These are phyloP conservation scores for Iodosphaeria phyllophila DNA, from an alignment of 2,329 filamentous ascomycete genomes.

Conservation along the genomic window DNA sequence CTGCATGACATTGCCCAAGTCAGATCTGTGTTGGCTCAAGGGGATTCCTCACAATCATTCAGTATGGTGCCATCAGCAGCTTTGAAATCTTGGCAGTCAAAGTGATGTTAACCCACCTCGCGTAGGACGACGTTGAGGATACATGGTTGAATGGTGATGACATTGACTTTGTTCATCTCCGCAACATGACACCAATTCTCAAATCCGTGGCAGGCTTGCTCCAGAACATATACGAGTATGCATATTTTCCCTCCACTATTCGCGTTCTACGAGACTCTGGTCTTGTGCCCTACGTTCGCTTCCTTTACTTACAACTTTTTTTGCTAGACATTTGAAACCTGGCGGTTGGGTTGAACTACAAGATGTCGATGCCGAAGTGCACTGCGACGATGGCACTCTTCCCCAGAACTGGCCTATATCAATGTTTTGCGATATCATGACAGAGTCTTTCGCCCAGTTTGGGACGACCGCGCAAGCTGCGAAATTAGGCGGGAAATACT, in stretches of 20 bases:
- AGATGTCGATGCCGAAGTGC: slow-evolving; percentile 21
- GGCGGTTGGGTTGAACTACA: slow-evolving; percentile 27
- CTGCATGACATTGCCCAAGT: too few relatives aligned
- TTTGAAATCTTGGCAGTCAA: not conserved
- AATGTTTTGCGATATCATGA: slow-evolving; percentile 15
- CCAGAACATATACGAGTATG: slow-evolving; percentile 7
- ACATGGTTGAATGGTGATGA: slow-evolving; percentile 23
- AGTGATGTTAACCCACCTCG: slow-evolving; percentile 23
- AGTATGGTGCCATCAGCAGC: too few relatives aligned
- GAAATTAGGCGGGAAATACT: slow-evolving; percentile 17
- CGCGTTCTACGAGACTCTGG: not conserved
- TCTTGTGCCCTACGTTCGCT: too few relatives aligned
- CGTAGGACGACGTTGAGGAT: slow-evolving; percentile 31
- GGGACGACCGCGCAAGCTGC: slow-evolving; percentile 19
- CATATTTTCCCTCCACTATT: slow-evolving; percentile 4
- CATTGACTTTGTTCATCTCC: slow-evolving; percentile 30
- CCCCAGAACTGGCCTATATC: slow-evolving; percentile 14
- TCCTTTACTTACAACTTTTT: too few relatives aligned
- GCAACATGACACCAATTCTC: slow-evolving; percentile 22
- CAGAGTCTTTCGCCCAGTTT: slow-evolving; percentile 18
- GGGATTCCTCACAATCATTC: too few relatives aligned
- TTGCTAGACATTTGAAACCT: slow-evolving; percentile 18
- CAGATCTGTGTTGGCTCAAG: too few relatives aligned
- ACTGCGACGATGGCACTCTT: slow-evolving; percentile 17
- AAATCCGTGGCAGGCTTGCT: slow-evolving; percentile 6